phyloP scores from a whole-genome alignment of 2,329 filamentous ascomycete genomes.

The Fusarium torulosum region DNA sequence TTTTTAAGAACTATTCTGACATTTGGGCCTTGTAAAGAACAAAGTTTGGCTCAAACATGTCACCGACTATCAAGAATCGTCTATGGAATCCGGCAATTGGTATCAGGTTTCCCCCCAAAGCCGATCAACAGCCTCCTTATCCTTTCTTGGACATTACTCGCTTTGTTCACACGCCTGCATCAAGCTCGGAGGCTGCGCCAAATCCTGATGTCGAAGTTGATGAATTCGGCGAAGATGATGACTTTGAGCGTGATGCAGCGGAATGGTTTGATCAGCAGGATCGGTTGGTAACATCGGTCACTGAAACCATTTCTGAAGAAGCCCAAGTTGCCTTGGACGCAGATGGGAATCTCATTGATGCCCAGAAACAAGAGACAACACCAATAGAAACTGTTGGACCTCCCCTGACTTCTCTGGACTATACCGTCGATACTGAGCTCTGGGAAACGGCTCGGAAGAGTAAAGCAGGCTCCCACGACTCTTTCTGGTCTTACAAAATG shows the following conservation, averaged over 20 bases:
- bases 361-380: constrained; percentile 7
- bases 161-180: constrained; percentile 43
- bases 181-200: not conserved
- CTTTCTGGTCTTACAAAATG: constrained; percentile 76
- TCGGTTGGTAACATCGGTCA: constrained; percentile 2
- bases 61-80: constrained; percentile 29
- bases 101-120: constrained; percentile 50
- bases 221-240: constrained; percentile 43
- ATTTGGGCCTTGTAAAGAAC: constrained; percentile 5
- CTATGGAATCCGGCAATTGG: constrained; percentile 51
- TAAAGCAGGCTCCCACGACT: constrained; percentile 58
- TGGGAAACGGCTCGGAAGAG: constrained; percentile 62
- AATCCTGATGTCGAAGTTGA: constrained; percentile 13
- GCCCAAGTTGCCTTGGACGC: constrained; percentile 2
- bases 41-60: constrained; percentile 35
- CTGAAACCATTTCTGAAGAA: constrained; percentile 14
- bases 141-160: constrained; percentile 46
- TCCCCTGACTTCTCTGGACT: constrained; percentile 48
- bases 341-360: constrained; percentile 17
- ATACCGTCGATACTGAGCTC: constrained; percentile 49
- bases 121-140: constrained; percentile 41
- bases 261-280: constrained; percentile 48
- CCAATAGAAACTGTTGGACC: constrained; percentile 24
- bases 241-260: constrained; percentile 43
- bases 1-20: constrained; percentile 29